Evolutionary conservation across 768 basidiomycete species (phyloP).

Genomic region (Pisolithus microcarpus): DNA sequence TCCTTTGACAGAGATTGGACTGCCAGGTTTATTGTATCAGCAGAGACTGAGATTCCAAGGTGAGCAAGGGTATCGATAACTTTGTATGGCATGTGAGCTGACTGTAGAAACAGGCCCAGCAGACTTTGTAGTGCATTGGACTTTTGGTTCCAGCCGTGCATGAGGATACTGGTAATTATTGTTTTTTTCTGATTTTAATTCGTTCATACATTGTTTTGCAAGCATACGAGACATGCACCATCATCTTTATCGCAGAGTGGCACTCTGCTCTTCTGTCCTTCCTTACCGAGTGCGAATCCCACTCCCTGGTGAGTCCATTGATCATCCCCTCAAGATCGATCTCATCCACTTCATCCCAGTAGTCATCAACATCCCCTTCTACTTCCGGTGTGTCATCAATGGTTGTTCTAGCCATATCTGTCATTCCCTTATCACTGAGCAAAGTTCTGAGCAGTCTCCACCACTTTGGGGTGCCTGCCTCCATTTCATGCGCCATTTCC

Average conservation of each 20-base stretch:
- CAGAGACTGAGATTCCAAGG: constrained; percentile 21
- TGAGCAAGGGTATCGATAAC: constrained; percentile 21
- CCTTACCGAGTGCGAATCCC: no score
- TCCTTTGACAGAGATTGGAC: constrained; percentile 13
- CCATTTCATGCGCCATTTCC: no score
- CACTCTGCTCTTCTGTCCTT: not conserved
- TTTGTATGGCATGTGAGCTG: constrained; percentile 16
- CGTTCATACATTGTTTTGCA: not conserved
- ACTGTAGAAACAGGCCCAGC: constrained; percentile 26
- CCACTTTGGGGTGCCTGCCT: no score
- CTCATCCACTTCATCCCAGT: constrained; percentile 6
- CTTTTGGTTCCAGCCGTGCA: constrained; percentile 26
- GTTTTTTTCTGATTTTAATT: constrained; percentile 4
- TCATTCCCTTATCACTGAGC: no score
- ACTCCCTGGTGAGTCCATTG: not conserved
- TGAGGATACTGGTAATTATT: constrained; percentile 9
- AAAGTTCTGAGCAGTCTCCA: no score
- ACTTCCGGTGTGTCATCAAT: not conserved
- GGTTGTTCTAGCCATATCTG: not conserved
- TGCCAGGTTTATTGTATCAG: constrained; percentile 8
- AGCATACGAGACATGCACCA: not conserved
- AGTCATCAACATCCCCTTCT: not conserved
- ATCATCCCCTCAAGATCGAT: constrained; percentile 1
- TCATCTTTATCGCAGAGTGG: not conserved
- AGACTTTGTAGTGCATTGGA: constrained; percentile 15